Evolutionary conservation across 768 basidiomycete genomes (phyloP).

Genomic region (Trametes sanguinea): DNA sequence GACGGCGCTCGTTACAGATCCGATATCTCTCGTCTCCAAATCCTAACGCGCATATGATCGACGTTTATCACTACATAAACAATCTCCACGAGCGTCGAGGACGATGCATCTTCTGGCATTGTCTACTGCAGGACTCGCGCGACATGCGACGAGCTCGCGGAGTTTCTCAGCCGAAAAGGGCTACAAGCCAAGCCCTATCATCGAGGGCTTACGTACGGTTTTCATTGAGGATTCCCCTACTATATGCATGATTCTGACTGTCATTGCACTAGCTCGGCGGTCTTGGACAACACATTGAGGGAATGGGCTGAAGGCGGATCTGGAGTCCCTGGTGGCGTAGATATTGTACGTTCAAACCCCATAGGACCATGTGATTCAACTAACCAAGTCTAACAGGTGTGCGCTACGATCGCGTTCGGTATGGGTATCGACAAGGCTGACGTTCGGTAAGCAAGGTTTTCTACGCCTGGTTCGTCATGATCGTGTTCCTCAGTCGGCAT

Average conservation of each 20-base stretch:
- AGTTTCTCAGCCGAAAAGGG: conserved; percentile 65
- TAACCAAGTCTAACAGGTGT: conserved; percentile 46
- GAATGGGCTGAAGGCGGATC: conserved; percentile 60
- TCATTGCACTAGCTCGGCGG: conserved; percentile 27
- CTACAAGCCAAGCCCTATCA: conserved; percentile 74
- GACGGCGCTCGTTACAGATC: conserved; percentile 43
- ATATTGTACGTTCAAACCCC: conserved; percentile 55
- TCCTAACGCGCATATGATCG: conserved; percentile 56
- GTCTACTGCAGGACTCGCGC: conserved; percentile 73
- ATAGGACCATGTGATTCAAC: background rate
- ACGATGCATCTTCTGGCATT: conserved; percentile 65
- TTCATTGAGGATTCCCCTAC: no score
- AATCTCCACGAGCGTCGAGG: conserved; percentile 61
- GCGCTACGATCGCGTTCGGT: conserved; percentile 83
- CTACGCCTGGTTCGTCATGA: background rate
- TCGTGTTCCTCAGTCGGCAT: background rate
- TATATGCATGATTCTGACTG: no score
- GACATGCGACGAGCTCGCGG: conserved; percentile 68
- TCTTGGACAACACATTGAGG: conserved; percentile 52
- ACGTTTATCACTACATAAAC: conserved; percentile 66
- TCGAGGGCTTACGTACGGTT: conserved; percentile 57
- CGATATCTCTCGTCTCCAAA: conserved; percentile 61
- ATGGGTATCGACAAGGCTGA: conserved; percentile 86
- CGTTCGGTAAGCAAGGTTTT: conserved; percentile 49
- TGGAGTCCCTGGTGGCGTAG: conserved; percentile 51